Conservation (phyloP, 129 eudicot genomes). For the Tanacetum coccineum region DNA sequence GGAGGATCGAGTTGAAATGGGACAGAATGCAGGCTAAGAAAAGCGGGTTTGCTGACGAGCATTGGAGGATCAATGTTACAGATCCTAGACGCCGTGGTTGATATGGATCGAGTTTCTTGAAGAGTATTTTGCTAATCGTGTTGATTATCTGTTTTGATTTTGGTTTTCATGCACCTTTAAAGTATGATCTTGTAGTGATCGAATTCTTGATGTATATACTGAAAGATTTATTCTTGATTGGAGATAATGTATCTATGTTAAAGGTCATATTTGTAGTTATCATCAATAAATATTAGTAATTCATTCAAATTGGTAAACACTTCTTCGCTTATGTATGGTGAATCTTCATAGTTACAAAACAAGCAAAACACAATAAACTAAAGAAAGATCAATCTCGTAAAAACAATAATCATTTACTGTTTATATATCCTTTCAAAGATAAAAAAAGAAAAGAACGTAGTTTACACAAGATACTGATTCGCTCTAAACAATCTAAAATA, state of each 20-base stretch:
- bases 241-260: constrained; percentile 22
- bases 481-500: no score
- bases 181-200: constrained; percentile 8
- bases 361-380: no score
- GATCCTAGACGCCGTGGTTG: constrained; percentile 54
- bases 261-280: constrained; percentile 11
- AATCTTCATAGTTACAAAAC: background rate
- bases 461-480: no score
- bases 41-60: constrained; percentile 44
- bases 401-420: no score
- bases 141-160: constrained; percentile 21
- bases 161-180: constrained; percentile 1
- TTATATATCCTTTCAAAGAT: no score
- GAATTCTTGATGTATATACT: constrained; percentile 34
- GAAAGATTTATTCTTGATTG: constrained; percentile 22
- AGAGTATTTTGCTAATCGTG: background rate
- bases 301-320: background rate
- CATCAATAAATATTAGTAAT: background rate
- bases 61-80: constrained; percentile 78
- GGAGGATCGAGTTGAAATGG: constrained; percentile 72
- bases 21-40: constrained; percentile 54
- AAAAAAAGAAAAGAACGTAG: no score
- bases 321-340: background rate
- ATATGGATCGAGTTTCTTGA: constrained; percentile 12
- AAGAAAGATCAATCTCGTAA: no score